Evolutionary conservation across 306 rosid genomes (phyloP).

Genomic region (Ziziphus jujuba): DNA sequence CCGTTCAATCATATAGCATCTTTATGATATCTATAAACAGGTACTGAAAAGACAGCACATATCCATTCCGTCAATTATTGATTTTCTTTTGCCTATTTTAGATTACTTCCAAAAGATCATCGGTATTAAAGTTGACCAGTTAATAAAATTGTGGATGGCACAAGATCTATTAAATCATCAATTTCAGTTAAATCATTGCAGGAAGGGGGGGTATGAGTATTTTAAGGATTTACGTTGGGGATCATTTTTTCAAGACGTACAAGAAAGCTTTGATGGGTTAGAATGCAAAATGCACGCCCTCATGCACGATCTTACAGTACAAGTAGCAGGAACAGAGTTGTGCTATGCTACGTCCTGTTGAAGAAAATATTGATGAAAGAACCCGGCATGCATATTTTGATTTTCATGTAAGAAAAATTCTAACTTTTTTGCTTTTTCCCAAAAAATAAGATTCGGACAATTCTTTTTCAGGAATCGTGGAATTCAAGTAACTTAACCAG

Average conservation of each 20-base stretch:
- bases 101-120: conserved; percentile 1
- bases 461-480: background rate
- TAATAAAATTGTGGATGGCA: background rate
- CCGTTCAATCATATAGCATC: too few species aligned
- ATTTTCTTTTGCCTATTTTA: too few species aligned
- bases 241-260: background rate
- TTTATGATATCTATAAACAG: too few species aligned
- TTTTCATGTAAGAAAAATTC: background rate
- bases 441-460: background rate
- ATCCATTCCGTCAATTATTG: too few species aligned
- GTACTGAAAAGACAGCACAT: too few species aligned
- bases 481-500: too few species aligned
- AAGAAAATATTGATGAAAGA: background rate
- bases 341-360: too few species aligned
- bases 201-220: background rate
- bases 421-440: too few species aligned
- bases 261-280: background rate
- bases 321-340: background rate
- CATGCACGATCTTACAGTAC: conserved; percentile 2
- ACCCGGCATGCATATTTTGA: background rate
- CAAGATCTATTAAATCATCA: background rate
- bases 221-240: background rate
- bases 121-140: background rate
- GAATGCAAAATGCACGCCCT: background rate
- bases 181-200: background rate